Percentiles rank a stretch among this genome's conserved stretches.
phyloP scores from a whole-genome alignment of 2,329 filamentous ascomycete genomes.

The Aspergillus hiratsukae region DNA sequence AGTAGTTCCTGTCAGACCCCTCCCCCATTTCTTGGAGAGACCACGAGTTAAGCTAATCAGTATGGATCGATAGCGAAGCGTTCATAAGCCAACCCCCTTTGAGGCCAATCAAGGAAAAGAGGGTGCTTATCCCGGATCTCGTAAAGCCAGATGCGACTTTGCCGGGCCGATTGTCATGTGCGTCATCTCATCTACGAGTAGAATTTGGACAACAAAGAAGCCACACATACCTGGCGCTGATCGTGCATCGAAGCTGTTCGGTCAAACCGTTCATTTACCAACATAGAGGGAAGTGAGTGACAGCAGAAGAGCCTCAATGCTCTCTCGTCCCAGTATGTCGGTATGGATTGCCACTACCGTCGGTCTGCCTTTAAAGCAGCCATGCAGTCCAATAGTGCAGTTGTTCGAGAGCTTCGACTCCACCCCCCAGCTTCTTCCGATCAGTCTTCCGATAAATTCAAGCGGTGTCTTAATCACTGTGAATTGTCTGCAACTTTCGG shows the following conservation, averaged over 20 bases:
- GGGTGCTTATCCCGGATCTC: background rate
- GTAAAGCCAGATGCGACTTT: background rate
- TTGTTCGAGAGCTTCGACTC: background rate
- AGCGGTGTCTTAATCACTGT: background rate
- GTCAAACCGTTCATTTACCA: background rate
- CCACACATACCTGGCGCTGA: background rate
- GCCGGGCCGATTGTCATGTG: background rate
- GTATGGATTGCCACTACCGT: background rate
- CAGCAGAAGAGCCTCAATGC: background rate
- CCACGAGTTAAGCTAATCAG: background rate
- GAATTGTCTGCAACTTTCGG: background rate
- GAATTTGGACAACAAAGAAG: conserved; percentile 2
- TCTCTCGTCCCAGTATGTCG: background rate
- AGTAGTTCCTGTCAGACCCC: background rate
- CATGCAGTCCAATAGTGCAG: background rate
- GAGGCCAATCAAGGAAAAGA: background rate
- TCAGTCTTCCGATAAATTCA: background rate
- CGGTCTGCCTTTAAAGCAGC: background rate
- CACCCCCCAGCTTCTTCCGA: background rate
- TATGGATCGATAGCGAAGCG: background rate
- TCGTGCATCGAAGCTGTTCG: background rate
- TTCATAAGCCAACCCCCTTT: background rate
- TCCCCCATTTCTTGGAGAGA: background rate
- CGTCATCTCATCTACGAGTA: conserved; percentile 1
- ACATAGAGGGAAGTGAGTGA: background rate